These are phyloP conservation scores for Nevesoporus exiguus DNA, from an alignment of 768 basidiomycete genomes.

Conservation along the genomic window DNA sequence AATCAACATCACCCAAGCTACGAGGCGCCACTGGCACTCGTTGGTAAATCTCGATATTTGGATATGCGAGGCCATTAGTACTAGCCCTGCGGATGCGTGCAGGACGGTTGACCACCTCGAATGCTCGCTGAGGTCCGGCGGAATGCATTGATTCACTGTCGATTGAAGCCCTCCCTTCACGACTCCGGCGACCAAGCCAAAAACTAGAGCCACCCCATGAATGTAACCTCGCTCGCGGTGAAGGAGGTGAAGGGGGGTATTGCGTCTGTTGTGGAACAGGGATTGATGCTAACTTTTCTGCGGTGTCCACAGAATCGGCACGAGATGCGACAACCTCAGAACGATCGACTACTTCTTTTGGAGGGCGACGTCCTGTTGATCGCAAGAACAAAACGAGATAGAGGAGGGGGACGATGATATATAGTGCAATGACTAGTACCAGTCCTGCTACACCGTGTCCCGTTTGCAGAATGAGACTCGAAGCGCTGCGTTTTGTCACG, in stretches of 20 bases:
- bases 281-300: slow-evolving; percentile 38
- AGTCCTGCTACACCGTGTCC: slow-evolving; percentile 64
- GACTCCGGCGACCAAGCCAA: slow-evolving; percentile 34
- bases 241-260: slow-evolving; percentile 31
- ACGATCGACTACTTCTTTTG: slow-evolving; percentile 21
- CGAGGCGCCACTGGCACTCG: slow-evolving; percentile 43
- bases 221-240: slow-evolving; percentile 32
- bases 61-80: slow-evolving; percentile 38
- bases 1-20: slow-evolving; percentile 70
- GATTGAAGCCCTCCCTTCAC: slow-evolving; percentile 36
- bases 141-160: slow-evolving; percentile 38
- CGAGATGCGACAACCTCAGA: slow-evolving; percentile 29
- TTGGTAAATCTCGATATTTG: slow-evolving; percentile 45
- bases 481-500: slow-evolving; percentile 32
- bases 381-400: slow-evolving; percentile 30
- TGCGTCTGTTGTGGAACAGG: slow-evolving; percentile 29
- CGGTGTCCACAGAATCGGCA: slow-evolving; percentile 37
- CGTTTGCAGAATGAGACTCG: slow-evolving; percentile 46
- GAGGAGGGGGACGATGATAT: slow-evolving; percentile 46
- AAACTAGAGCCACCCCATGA: slow-evolving; percentile 40
- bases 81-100: slow-evolving; percentile 53
- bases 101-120: slow-evolving; percentile 50
- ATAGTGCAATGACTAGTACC: slow-evolving; percentile 60
- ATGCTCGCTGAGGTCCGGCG: slow-evolving; percentile 36
- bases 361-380: slow-evolving; percentile 8